Evolutionary conservation across 1,284 basidiomycete species (phyloP).

Genomic region (Porodaedalea pini): DNA sequence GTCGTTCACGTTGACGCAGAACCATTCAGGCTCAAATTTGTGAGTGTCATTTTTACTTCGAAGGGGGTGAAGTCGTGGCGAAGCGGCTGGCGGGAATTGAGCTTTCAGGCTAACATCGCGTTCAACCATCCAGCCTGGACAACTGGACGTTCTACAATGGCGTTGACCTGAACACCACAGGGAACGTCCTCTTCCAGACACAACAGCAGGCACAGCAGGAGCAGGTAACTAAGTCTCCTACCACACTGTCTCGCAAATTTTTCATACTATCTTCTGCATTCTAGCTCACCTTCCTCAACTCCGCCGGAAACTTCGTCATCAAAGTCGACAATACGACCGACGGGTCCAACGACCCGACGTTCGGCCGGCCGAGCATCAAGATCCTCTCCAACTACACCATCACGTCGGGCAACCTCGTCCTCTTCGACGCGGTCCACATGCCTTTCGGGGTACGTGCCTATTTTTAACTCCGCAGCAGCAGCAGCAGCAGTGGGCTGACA

Average conservation of each 20-base stretch:
- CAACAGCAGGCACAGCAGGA: constrained; percentile 13
- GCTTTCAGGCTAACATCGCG: no score
- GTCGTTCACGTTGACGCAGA: not conserved
- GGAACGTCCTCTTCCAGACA: constrained; percentile 20
- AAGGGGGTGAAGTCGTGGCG: not conserved
- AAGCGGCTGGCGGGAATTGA: not conserved
- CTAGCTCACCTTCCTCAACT: constrained; percentile 17
- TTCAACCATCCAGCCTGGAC: constrained; percentile 12
- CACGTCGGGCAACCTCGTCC: constrained; percentile 13
- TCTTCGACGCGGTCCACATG: constrained; percentile 21
- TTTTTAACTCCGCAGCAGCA: constrained; percentile 1
- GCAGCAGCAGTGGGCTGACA: no score
- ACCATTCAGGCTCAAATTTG: constrained; percentile 14
- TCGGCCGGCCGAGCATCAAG: constrained; percentile 18
- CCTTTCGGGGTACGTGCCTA: constrained; percentile 18
- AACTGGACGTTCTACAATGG: constrained; percentile 21
- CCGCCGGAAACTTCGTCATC: constrained; percentile 19
- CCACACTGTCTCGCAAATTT: not conserved
- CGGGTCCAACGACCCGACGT: constrained; percentile 11
- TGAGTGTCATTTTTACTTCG: not conserved
- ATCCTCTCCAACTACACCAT: constrained; percentile 15
- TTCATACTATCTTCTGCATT: not conserved
- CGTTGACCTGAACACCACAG: constrained; percentile 18
- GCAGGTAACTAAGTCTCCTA: not conserved
- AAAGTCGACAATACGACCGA: constrained; percentile 22